These are phyloP conservation scores for Colletotrichum scovillei DNA, from an alignment of 2,329 filamentous ascomycete species.

Conservation along the genomic window DNA sequence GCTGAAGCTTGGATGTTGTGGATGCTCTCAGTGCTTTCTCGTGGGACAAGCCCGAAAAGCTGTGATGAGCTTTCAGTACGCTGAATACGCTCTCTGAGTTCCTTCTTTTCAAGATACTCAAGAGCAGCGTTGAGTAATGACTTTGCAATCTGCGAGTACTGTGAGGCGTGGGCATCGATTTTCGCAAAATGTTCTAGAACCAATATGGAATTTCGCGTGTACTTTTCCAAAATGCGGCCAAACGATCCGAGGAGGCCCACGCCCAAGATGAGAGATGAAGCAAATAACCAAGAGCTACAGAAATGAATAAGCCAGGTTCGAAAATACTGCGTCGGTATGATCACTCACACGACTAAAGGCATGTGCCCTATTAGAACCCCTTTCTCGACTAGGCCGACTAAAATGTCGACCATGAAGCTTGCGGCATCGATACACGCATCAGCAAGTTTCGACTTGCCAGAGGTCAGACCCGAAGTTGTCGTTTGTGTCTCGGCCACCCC, in stretches of 20 bases:
- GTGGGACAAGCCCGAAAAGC: conserved; percentile 61
- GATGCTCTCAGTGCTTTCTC: conserved; percentile 35
- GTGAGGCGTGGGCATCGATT: conserved; percentile 60
- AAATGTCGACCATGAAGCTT: conserved; percentile 62
- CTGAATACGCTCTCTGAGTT: conserved; percentile 57
- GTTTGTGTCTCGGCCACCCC: conserved; percentile 28
- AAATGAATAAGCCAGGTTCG: neutral
- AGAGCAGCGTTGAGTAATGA: conserved; percentile 59
- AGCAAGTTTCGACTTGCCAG: conserved; percentile 61
- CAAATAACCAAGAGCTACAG: conserved; percentile 64
- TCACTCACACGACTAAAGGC: conserved; percentile 62
- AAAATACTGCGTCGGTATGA: no score
- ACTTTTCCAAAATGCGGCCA: conserved; percentile 62
- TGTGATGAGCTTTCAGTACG: conserved; percentile 63
- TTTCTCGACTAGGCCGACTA: conserved; percentile 56
- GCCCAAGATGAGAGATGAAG: conserved; percentile 62
- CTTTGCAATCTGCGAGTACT: conserved; percentile 65
- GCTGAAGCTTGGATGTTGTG: conserved; percentile 7
- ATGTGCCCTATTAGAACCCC: conserved; percentile 56
- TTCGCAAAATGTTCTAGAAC: conserved; percentile 62
- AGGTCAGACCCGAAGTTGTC: conserved; percentile 39
- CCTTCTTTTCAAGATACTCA: conserved; percentile 59
- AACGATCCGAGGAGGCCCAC: conserved; percentile 63
- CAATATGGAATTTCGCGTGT: conserved; percentile 58
- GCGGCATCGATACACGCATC: conserved; percentile 68